phyloP scores from a whole-genome alignment of 1,284 basidiomycete genomes.

The Fomitopsis pinicola region DNA sequence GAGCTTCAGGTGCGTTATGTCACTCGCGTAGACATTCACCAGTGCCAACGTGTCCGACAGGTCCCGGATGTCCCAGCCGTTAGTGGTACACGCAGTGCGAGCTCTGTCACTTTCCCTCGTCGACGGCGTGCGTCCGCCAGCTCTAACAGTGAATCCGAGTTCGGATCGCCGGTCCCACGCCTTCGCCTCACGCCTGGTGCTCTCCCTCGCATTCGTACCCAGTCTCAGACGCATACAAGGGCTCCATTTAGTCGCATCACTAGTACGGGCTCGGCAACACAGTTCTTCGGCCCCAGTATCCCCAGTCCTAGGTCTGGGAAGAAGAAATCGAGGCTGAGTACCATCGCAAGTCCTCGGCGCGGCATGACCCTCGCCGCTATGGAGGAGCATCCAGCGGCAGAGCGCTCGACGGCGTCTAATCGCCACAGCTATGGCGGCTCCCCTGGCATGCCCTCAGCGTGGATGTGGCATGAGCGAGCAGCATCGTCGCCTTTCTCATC shows the following conservation, averaged over 20 bases:
- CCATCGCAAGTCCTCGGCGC: conserved; percentile 1
- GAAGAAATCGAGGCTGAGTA: conserved; percentile 14
- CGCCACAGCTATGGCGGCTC: conserved; percentile 60
- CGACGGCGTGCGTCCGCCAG: conserved; percentile 20
- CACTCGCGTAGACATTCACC: conserved; percentile 8
- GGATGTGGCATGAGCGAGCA: conserved; percentile 9
- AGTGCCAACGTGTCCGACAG: conserved; percentile 8
- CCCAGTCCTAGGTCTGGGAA: conserved; percentile 19
- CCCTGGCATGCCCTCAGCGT: conserved; percentile 4
- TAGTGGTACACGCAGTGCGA: conserved; percentile 18
- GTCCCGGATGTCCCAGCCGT: conserved; percentile 14
- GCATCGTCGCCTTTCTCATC: conserved; percentile 15
- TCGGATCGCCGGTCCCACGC: conserved; percentile 25
- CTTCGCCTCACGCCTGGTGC: conserved; percentile 18
- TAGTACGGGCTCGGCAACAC: conserved; percentile 51
- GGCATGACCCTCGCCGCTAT: conserved; percentile 1
- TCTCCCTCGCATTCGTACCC: conserved; percentile 24
- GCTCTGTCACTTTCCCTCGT: conserved; percentile 25
- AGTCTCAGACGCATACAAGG: conserved; percentile 18
- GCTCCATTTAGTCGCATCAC: conserved; percentile 31
- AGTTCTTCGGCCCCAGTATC: conserved; percentile 72
- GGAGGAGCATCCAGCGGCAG: neutral
- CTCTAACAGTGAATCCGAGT: conserved; percentile 23
- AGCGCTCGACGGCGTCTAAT: conserved; percentile 32
- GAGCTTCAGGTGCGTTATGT: conserved; percentile 23